A percentile compares a stretch with the other conserved stretches of the same genome.
phyloP scores from a whole-genome alignment of 1,284 basidiomycete species.

The Garcileccinum viscosum region DNA sequence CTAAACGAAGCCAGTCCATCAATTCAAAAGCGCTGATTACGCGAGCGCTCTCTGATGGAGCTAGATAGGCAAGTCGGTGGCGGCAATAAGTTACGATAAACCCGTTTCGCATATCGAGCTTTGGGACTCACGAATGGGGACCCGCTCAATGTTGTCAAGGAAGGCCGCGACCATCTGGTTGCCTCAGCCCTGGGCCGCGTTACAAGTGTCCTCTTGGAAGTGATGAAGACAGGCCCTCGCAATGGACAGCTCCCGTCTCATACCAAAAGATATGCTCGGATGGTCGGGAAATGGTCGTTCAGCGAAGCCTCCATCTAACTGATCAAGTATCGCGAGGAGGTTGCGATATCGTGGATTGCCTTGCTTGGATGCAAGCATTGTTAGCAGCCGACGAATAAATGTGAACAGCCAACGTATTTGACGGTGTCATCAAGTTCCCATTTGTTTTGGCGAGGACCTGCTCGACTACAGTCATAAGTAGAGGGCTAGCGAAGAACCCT shows the following conservation, averaged over 20 bases:
- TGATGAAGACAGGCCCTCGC: conserved; percentile 43
- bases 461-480: conserved; percentile 80
- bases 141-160: conserved; percentile 48
- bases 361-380: conserved; percentile 63
- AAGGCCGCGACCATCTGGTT: conserved; percentile 44
- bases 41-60: conserved; percentile 39
- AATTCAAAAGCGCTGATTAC: conserved; percentile 55
- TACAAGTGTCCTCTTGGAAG: conserved; percentile 23
- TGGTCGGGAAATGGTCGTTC: conserved; percentile 39
- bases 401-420: conserved; percentile 69
- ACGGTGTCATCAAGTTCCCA: conserved; percentile 57
- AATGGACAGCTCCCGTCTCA: conserved; percentile 53
- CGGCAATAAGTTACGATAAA: background rate
- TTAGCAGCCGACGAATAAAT: conserved; percentile 67
- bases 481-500: conserved; percentile 61
- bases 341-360: conserved; percentile 41
- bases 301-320: conserved; percentile 43
- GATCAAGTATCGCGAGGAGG: conserved; percentile 44
- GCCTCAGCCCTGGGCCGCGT: conserved; percentile 1
- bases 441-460: conserved; percentile 71
- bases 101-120: background rate
- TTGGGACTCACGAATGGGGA: conserved; percentile 47
- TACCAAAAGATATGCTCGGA: conserved; percentile 49
- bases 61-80: conserved; percentile 31
- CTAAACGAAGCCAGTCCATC: conserved; percentile 64